These are phyloP conservation scores for Didymella pomorum DNA, from an alignment of 2,329 filamentous ascomycete genomes.

Conservation along the genomic window DNA sequence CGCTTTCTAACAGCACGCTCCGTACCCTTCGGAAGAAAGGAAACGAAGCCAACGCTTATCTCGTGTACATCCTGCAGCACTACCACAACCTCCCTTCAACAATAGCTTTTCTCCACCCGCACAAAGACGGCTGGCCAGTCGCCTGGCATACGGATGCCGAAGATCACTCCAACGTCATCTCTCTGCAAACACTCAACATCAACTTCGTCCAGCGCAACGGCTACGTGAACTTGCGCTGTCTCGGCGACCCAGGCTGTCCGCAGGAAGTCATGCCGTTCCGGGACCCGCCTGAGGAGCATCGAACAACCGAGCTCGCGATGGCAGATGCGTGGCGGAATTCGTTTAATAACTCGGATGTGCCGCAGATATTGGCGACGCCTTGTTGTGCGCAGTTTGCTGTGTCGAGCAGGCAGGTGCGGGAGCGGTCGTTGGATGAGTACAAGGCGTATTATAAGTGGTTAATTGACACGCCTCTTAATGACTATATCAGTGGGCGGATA, in stretches of 20 bases:
- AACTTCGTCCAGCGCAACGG: slow-evolving; percentile 51
- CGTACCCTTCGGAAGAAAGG: slow-evolving; percentile 34
- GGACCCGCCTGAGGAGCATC: slow-evolving; percentile 32
- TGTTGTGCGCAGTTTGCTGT: slow-evolving; percentile 55
- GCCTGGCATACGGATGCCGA: slow-evolving; percentile 13
- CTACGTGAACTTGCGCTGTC: slow-evolving; percentile 55
- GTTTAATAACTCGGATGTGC: slow-evolving; percentile 49
- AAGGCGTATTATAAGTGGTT: slow-evolving; percentile 37
- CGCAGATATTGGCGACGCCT: slow-evolving; percentile 54
- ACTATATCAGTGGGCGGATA: slow-evolving; percentile 34
- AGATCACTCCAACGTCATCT: slow-evolving; percentile 18
- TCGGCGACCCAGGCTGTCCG: slow-evolving; percentile 49
- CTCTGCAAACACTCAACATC: slow-evolving; percentile 43
- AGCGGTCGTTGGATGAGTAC: slow-evolving; percentile 41
- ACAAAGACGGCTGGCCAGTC: slow-evolving; percentile 14
- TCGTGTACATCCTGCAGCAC: slow-evolving; percentile 37
- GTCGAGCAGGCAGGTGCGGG: slow-evolving; percentile 38
- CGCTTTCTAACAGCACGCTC: slow-evolving; percentile 27
- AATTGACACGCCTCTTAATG: slow-evolving; percentile 35
- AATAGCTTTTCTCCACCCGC: slow-evolving; percentile 33
- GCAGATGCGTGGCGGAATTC: slow-evolving; percentile 54
- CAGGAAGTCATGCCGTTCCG: slow-evolving; percentile 47
- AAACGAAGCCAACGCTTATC: slow-evolving; percentile 36
- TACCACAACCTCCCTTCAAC: slow-evolving; percentile 34
- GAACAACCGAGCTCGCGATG: slow-evolving; percentile 38